Percentiles rank a stretch among this genome's conserved stretches.
These are phyloP conservation scores for Fusarium sp. DNA, from an alignment of 2,329 filamentous ascomycete species.

Conservation along the genomic window DNA sequence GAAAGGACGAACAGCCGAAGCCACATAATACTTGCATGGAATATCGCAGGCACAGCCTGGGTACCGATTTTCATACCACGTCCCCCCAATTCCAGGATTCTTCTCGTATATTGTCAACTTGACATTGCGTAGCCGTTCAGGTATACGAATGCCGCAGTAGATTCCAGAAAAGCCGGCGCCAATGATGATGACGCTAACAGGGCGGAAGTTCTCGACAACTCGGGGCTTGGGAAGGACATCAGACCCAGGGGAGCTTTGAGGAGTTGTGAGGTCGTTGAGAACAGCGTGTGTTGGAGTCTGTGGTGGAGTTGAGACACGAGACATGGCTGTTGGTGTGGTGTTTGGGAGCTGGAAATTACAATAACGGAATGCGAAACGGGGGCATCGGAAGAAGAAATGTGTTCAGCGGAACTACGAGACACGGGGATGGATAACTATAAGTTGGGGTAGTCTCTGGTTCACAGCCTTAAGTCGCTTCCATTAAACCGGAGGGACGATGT, in stretches of 20 bases:
- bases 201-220: constrained; percentile 4
- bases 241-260: neutral
- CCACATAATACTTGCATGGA: neutral
- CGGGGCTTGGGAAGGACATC: neutral
- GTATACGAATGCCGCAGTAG: constrained; percentile 6
- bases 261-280: neutral
- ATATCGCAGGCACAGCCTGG: constrained; percentile 1
- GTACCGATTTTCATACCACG: constrained; percentile 7
- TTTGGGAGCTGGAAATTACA: neutral
- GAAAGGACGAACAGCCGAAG: neutral
- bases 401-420: neutral
- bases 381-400: neutral
- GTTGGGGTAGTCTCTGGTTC: neutral
- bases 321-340: neutral
- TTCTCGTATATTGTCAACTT: constrained; percentile 9
- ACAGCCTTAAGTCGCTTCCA: neutral
- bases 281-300: neutral
- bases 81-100: constrained; percentile 5
- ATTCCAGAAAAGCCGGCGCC: constrained; percentile 7
- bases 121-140: constrained; percentile 1
- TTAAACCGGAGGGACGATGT: neutral
- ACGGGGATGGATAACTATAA: neutral
- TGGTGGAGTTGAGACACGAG: neutral
- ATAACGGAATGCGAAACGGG: neutral
- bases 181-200: constrained; percentile 1